Evolutionary conservation across 768 basidiomycete genomes (phyloP).

Genomic region (Leccinum sublutescens): DNA sequence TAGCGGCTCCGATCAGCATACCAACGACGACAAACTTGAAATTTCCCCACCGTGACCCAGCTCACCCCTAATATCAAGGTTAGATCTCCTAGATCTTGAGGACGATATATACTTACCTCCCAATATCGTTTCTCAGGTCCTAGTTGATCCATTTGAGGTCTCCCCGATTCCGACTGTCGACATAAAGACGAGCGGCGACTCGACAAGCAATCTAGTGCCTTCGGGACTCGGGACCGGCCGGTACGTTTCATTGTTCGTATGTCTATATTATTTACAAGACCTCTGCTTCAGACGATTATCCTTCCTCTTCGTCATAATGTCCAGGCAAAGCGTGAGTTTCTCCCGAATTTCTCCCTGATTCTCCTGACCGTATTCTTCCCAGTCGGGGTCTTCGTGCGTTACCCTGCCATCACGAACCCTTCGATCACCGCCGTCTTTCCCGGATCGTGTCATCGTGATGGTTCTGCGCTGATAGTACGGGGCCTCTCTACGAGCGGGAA

Average conservation of each 20-base stretch:
- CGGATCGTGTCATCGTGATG: constrained; percentile 49
- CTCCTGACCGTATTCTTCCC: constrained; percentile 6
- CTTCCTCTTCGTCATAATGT: constrained; percentile 67
- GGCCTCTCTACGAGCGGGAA: too few relatives aligned
- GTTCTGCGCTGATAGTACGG: too few relatives aligned
- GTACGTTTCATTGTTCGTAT: too few relatives aligned
- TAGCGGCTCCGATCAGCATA: constrained; percentile 23
- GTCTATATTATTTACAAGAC: constrained; percentile 37
- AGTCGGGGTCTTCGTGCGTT: constrained; percentile 64
- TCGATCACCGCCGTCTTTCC: constrained; percentile 26
- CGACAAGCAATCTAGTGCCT: too few relatives aligned
- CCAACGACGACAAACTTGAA: constrained; percentile 19
- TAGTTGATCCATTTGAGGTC: too few relatives aligned
- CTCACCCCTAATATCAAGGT: constrained; percentile 33
- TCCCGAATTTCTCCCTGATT: neutral
- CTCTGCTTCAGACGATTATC: constrained; percentile 67
- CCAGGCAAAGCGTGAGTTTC: constrained; percentile 56
- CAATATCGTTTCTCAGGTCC: too few relatives aligned
- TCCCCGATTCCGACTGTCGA: too few relatives aligned
- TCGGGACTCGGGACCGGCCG: too few relatives aligned
- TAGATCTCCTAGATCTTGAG: constrained; percentile 33
- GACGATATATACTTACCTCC: constrained; percentile 14
- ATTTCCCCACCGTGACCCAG: constrained; percentile 14
- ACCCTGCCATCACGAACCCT: constrained; percentile 5
- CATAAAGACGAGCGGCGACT: too few relatives aligned